Evolutionary conservation across 257 asterid genomes (phyloP).

Genomic region (Euphrasia confusa): DNA sequence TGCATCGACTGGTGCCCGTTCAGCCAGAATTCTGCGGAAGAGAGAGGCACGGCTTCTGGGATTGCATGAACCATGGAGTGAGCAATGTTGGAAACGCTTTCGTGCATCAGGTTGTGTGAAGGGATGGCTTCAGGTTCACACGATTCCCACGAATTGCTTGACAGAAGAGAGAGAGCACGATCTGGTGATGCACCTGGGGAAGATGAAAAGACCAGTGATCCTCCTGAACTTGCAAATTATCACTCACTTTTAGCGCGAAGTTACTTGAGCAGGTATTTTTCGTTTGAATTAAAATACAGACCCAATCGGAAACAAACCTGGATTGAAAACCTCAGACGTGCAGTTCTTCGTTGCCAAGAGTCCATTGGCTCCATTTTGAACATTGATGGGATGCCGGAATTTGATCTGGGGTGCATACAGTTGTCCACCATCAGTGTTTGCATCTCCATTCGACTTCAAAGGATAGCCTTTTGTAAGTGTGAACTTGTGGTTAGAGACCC

Average conservation of each 20-base stretch:
- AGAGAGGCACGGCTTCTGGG: conserved; percentile 3
- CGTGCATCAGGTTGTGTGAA: neutral
- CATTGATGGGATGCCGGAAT: neutral
- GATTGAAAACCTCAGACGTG: neutral
- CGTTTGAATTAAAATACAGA: too few species aligned
- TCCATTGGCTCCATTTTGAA: too few species aligned
- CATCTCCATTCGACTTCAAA: conserved; percentile 27
- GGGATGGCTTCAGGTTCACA: neutral
- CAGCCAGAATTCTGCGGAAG: conserved; percentile 56
- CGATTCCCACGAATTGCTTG: neutral
- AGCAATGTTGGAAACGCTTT: too few species aligned
- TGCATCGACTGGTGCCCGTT: conserved; percentile 16
- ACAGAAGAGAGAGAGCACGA: conserved; percentile 5
- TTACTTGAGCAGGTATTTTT: too few species aligned
- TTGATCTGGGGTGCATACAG: neutral
- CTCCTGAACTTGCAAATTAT: too few species aligned
- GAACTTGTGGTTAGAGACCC: conserved; percentile 42
- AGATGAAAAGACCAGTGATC: conserved; percentile 11
- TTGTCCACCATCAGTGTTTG: too few species aligned
- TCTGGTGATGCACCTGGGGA: neutral
- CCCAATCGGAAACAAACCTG: conserved; percentile 24
- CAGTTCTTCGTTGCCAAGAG: neutral
- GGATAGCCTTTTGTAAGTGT: conserved; percentile 50
- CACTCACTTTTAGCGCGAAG: too few species aligned
- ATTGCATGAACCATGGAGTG: neutral